phyloP scores from a whole-genome alignment of 345 rosid genomes.

The Eucalyptus grandis region DNA sequence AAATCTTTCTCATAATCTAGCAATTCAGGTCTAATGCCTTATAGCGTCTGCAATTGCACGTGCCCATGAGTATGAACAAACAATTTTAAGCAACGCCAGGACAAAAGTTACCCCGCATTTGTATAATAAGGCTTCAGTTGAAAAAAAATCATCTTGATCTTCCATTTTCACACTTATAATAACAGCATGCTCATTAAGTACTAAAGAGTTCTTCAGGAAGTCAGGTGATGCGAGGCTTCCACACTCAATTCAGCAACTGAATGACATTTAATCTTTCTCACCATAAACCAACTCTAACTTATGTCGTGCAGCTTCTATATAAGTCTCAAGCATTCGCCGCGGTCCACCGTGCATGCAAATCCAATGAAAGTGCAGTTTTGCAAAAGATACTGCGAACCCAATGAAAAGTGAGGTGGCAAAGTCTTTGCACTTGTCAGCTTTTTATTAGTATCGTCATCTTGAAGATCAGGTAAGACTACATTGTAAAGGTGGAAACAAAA shows the following conservation, averaged over 20 bases:
- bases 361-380: not conserved
- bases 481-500: not conserved
- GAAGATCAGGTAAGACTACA: not conserved
- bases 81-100: not conserved
- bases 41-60: not conserved
- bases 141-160: too few relatives aligned
- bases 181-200: too few relatives aligned
- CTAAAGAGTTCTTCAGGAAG: not conserved
- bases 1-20: not conserved
- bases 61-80: not conserved
- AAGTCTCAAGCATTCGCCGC: not conserved
- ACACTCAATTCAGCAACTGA: not conserved
- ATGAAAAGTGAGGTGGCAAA: too few relatives aligned
- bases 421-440: too few relatives aligned
- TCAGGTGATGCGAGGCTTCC: not conserved
- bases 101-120: not conserved
- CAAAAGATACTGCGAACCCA: too few relatives aligned
- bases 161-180: too few relatives aligned
- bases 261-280: not conserved
- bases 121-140: accelerated
- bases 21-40: not conserved
- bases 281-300: not conserved
- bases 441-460: too few relatives aligned
- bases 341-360: not conserved
- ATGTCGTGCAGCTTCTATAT: accelerated